Conservation (phyloP, 2,329 filamentous ascomycete genomes). For the Aspergillus ochraceoroseus region DNA sequence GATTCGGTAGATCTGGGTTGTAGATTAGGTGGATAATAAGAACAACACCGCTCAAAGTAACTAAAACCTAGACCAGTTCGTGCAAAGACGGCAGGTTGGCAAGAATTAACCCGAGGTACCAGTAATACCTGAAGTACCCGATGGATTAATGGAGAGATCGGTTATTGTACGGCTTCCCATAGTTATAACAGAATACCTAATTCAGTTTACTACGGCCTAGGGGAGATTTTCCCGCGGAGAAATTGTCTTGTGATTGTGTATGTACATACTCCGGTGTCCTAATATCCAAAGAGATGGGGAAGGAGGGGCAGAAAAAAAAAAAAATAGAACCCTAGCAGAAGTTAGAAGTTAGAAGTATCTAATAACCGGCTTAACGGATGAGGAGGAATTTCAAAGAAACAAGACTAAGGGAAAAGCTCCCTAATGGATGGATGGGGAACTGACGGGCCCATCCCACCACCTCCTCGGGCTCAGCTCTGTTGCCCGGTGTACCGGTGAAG, state of each 20-base stretch:
- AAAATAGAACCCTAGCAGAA: background rate
- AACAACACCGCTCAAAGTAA: background rate
- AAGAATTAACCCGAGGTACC: constrained; percentile 21
- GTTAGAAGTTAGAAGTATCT: background rate
- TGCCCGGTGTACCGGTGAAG: constrained; percentile 19
- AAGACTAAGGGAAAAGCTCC: background rate
- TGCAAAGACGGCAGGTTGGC: constrained; percentile 2
- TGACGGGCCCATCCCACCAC: no score
- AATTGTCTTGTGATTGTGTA: no score
- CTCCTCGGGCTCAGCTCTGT: no score
- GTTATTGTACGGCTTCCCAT: constrained; percentile 12
- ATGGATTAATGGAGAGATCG: constrained; percentile 15
- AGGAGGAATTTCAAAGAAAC: constrained; percentile 8
- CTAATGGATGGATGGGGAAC: background rate
- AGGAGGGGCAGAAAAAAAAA: constrained; percentile 6
- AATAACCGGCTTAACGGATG: background rate
- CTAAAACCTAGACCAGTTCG: no score
- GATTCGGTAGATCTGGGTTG: no score
- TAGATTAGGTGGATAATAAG: background rate
- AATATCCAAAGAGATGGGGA: constrained; percentile 3
- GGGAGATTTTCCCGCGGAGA: no score
- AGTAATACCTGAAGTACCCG: constrained; percentile 22
- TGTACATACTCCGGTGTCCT: no score
- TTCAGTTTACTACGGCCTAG: no score
- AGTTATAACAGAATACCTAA: no score